These are phyloP conservation scores for Leccinum glutinopallens DNA, from an alignment of 1,284 basidiomycete species.

Conservation along the genomic window DNA sequence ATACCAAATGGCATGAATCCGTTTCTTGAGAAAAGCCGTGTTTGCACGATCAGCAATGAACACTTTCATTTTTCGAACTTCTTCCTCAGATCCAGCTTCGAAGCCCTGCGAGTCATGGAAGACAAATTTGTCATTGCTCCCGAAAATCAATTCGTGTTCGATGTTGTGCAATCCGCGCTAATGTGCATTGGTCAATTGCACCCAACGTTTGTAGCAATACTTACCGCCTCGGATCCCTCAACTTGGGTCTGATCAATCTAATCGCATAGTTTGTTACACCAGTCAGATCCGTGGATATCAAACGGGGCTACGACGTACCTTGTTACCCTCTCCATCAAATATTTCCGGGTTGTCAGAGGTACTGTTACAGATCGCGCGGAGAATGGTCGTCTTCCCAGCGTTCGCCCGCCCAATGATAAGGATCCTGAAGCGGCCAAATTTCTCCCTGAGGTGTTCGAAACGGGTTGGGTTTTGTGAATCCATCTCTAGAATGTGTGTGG, in stretches of 20 bases:
- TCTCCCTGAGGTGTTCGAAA: not conserved
- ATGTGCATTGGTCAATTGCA: not conserved
- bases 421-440: not conserved
- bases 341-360: not conserved
- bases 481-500: not conserved
- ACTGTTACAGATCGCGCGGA: not conserved
- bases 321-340: conserved; percentile 1
- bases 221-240: not conserved
- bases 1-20: conserved; percentile 2
- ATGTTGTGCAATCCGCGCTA: not conserved
- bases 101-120: not conserved
- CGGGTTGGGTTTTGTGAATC: not conserved
- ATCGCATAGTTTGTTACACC: not conserved
- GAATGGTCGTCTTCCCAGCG: not conserved
- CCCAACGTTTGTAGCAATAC: not conserved
- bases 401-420: not conserved
- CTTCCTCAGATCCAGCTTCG: conserved; percentile 1
- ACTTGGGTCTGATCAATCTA: not conserved
- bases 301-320: not conserved
- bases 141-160: not conserved
- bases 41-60: not conserved
- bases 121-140: conserved; percentile 1
- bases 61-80: not conserved
- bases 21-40: not conserved
- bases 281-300: not conserved